phyloP scores from a whole-genome alignment of 805 yeast species.

The Starmerella ratchasimensis region DNA sequence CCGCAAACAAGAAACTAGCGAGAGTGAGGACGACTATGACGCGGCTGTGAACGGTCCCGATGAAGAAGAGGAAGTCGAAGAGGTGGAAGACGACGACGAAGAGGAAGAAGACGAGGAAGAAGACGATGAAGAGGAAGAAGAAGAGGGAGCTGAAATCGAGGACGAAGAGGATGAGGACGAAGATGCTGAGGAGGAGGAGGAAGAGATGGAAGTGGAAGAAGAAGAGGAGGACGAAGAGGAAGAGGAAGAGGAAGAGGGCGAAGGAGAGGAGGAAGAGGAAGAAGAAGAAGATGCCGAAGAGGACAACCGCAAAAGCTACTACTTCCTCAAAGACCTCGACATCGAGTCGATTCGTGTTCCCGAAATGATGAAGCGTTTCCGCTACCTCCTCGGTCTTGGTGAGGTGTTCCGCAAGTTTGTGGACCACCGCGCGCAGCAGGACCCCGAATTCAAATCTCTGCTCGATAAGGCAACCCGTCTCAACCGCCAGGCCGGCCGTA shows the following conservation, averaged over 20 bases:
- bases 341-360: conserved; percentile 19
- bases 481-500: conserved; percentile 12
- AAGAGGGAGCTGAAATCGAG: conserved; percentile 10
- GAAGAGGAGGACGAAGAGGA: conserved; percentile 1
- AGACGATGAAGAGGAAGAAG: neutral
- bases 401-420: conserved; percentile 79
- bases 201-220: conserved; percentile 3
- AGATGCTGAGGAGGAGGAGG: conserved; percentile 3
- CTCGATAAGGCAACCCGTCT: conserved; percentile 24
- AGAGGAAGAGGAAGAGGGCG: neutral
- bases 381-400: conserved; percentile 63
- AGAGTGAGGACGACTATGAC: too few relatives aligned
- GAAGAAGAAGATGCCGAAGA: conserved; percentile 1
- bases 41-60: neutral
- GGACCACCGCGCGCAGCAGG: conserved; percentile 63
- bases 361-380: conserved; percentile 63
- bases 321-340: conserved; percentile 11
- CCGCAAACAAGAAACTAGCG: too few relatives aligned
- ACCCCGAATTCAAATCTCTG: conserved; percentile 38
- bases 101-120: conserved; percentile 5
- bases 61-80: neutral
- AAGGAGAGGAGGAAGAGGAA: neutral
- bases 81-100: conserved; percentile 1
- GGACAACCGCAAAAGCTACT: neutral
- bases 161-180: conserved; percentile 8